phyloP scores from a whole-genome alignment of 2,329 filamentous ascomycete species.

The Drechslerella coelobrocha region DNA sequence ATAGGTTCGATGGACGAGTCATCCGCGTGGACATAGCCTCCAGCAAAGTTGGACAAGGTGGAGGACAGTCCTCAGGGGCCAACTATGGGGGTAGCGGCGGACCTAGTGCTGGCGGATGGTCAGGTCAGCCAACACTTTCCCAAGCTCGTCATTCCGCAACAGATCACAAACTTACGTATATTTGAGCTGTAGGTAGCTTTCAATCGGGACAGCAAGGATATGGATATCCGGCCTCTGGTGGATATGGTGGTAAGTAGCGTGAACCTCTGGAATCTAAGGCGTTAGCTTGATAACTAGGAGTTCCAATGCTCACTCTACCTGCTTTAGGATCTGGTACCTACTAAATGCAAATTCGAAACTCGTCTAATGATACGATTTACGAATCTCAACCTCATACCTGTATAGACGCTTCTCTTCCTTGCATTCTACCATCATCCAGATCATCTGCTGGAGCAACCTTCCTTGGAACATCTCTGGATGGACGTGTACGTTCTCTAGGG shows the following conservation, averaged over 20 bases:
- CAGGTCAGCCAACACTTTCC: slow-evolving; percentile 50
- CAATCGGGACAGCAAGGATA: slow-evolving; percentile 41
- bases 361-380: slow-evolving; percentile 50
- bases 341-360: slow-evolving; percentile 49
- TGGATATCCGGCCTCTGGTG: slow-evolving; percentile 17
- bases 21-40: slow-evolving; percentile 72
- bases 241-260: slow-evolving; percentile 32
- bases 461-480: slow-evolving; percentile 46
- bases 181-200: slow-evolving; percentile 33
- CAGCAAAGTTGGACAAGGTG: slow-evolving; percentile 61
- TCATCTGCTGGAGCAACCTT: slow-evolving; percentile 43
- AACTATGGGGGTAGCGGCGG: slow-evolving; percentile 24
- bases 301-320: slow-evolving; percentile 27
- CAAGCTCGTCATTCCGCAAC: slow-evolving; percentile 37
- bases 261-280: slow-evolving; percentile 11
- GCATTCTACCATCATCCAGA: slow-evolving; percentile 44
- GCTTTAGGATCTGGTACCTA: slow-evolving; percentile 22
- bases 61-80: slow-evolving; percentile 15
- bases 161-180: slow-evolving; percentile 50
- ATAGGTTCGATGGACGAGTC: slow-evolving; percentile 86
- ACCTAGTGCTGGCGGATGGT: slow-evolving; percentile 30
- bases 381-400: slow-evolving; percentile 42
- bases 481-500: slow-evolving; percentile 47
- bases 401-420: slow-evolving; percentile 49
- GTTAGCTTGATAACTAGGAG: slow-evolving; percentile 23